A percentile compares a stretch with the other conserved stretches of the same genome.
These are phyloP conservation scores for Pichiaceae sp. DNA, from an alignment of 1,139 yeast species.

Conservation along the genomic window DNA sequence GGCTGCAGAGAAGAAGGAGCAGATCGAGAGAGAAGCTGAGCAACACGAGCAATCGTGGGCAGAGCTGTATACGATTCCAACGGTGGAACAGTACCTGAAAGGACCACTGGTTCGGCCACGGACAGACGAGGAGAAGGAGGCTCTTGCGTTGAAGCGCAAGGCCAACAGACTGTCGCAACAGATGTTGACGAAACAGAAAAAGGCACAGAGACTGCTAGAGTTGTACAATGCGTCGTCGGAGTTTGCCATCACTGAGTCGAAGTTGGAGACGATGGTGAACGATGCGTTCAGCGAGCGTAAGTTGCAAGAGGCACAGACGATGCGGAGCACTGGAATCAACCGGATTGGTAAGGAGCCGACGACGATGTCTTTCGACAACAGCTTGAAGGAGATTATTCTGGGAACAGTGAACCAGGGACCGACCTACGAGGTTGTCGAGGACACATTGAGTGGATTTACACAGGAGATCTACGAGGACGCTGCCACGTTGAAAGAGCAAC, in stretches of 20 bases:
- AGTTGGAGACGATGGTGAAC: conserved; percentile 47
- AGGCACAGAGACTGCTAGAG: conserved; percentile 52
- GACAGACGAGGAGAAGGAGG: conserved; percentile 54
- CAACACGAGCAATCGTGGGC: conserved; percentile 39
- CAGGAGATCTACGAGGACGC: conserved; percentile 18
- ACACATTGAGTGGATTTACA: conserved; percentile 23
- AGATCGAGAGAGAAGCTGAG: conserved; percentile 25
- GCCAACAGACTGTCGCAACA: conserved; percentile 42
- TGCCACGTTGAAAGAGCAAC: conserved; percentile 23
- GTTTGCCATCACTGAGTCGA: conserved; percentile 59
- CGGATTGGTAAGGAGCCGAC: conserved; percentile 13
- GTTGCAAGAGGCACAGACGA: conserved; percentile 5
- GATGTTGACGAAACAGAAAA: conserved; percentile 33
- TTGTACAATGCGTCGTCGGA: conserved; percentile 64
- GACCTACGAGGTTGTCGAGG: conserved; percentile 32
- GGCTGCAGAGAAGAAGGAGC: conserved; percentile 29
- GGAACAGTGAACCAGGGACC: conserved; percentile 23
- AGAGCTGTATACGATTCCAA: conserved; percentile 65
- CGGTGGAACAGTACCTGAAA: conserved; percentile 58
- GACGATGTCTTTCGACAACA: conserved; percentile 25
- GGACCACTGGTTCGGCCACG: conserved; percentile 69
- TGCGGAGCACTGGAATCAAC: conserved; percentile 1
- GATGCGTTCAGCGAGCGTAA: conserved; percentile 36
- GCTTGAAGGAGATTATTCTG: conserved; percentile 23
- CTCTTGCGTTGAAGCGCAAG: conserved; percentile 41